phyloP scores from a whole-genome alignment of 179 eudicot genomes.

The Drosera spatulata region DNA sequence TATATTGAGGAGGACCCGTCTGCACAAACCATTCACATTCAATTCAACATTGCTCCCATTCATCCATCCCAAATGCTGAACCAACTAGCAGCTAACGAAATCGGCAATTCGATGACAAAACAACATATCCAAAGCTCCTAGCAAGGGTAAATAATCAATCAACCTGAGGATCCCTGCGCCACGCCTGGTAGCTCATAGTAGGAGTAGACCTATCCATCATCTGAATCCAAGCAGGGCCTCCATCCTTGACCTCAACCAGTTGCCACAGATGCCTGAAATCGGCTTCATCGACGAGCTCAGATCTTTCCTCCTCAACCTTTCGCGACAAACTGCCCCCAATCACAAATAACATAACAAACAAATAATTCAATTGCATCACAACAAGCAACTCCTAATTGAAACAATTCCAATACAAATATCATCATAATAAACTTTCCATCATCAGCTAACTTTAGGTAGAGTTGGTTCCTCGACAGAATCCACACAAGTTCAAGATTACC shows the following conservation, averaged over 20 bases:
- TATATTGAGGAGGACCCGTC: constrained; percentile 93
- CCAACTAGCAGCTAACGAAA: too few relatives aligned
- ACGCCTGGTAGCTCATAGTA: constrained; percentile 76
- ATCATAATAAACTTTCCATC: too few relatives aligned
- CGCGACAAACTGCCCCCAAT: constrained; percentile 3
- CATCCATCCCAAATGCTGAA: too few relatives aligned
- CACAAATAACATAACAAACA: neutral
- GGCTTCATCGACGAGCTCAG: constrained; percentile 16
- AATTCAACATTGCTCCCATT: too few relatives aligned
- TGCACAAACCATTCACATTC: constrained; percentile 3
- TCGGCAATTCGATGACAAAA: neutral
- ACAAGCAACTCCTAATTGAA: too few relatives aligned
- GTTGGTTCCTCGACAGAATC: too few relatives aligned
- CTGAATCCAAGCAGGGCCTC: constrained; percentile 76
- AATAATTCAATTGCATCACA: too few relatives aligned
- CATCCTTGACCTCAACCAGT: constrained; percentile 77
- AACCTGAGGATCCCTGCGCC: constrained; percentile 85
- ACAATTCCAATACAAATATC: too few relatives aligned
- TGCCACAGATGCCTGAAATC: constrained; percentile 48
- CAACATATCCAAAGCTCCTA: neutral
- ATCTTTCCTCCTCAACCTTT: constrained; percentile 8
- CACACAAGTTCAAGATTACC: too few relatives aligned
- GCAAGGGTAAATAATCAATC: neutral
- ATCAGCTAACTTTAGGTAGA: too few relatives aligned
- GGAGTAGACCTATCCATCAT: constrained; percentile 74